These are phyloP conservation scores for Amesomyces nigricolor DNA, from an alignment of 2,329 filamentous ascomycete species.

Conservation along the genomic window DNA sequence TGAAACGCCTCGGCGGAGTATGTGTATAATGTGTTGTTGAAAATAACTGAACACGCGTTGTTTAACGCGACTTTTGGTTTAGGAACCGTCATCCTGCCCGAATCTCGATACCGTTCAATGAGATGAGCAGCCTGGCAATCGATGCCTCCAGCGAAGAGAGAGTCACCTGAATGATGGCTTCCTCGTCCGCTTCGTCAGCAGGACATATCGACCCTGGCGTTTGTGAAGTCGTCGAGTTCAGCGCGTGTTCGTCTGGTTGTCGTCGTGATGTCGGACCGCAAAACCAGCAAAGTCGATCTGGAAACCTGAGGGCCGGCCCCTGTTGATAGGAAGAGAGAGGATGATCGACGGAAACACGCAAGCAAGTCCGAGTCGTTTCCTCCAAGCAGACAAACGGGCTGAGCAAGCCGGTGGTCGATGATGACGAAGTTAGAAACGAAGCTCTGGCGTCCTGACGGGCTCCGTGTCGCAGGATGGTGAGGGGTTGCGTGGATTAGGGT, in stretches of 20 bases:
- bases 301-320: conserved; percentile 33
- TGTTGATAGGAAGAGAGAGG: conserved; percentile 24
- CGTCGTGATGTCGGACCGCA: background rate
- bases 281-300: conserved; percentile 16
- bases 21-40: conserved; percentile 77
- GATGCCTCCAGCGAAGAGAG: conserved; percentile 13
- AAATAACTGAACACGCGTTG: conserved; percentile 74
- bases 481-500: conserved; percentile 18
- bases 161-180: conserved; percentile 9
- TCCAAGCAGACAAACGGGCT: conserved; percentile 23
- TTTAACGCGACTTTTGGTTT: conserved; percentile 63
- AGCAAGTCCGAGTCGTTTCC: conserved; percentile 27
- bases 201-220: conserved; percentile 21
- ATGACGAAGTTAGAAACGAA: conserved; percentile 30
- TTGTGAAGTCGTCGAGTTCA: background rate
- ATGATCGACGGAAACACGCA: conserved; percentile 35
- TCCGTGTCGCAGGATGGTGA: conserved; percentile 37
- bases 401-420: conserved; percentile 17
- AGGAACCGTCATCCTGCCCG: conserved; percentile 61
- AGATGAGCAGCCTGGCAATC: conserved; percentile 4
- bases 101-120: conserved; percentile 2
- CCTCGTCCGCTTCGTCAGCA: conserved; percentile 14
- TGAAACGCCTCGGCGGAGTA: conserved; percentile 73
- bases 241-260: background rate
- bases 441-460: conserved; percentile 30